Conservation (phyloP, 164 flowering plant species). For the Aristolochia contorta region DNA sequence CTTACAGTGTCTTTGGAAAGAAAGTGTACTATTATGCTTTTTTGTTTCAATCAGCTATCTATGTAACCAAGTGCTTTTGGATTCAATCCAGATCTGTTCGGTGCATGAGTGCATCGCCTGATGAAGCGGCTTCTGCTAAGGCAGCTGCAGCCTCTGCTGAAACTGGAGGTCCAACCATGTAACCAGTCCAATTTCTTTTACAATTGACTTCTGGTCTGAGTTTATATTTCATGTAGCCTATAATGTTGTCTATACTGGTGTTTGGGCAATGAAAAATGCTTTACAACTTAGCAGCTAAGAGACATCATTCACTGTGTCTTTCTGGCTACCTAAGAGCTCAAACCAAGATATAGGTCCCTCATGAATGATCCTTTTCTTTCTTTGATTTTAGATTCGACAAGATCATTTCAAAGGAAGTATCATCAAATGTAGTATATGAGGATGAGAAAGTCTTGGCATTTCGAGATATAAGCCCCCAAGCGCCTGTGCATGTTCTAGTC, state of each 20-base stretch:
- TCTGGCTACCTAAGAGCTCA: too few relatives aligned
- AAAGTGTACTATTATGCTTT: background rate
- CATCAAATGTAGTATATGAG: slow-evolving; percentile 77
- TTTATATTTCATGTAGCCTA: background rate
- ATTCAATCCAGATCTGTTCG: slow-evolving; percentile 27
- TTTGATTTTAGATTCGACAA: slow-evolving; percentile 70
- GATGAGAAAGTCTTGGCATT: slow-evolving; percentile 89
- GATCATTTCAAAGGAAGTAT: slow-evolving; percentile 87
- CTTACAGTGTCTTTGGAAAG: too few relatives aligned
- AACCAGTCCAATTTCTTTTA: slow-evolving; percentile 2
- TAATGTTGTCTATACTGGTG: background rate
- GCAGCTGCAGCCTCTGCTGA: slow-evolving; percentile 58
- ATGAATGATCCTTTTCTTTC: background rate
- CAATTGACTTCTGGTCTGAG: slow-evolving; percentile 1
- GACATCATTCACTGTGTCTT: background rate
- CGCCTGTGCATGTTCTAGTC: slow-evolving; percentile 82
- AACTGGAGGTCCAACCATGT: slow-evolving; percentile 83
- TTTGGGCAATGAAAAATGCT: background rate
- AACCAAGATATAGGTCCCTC: too few relatives aligned
- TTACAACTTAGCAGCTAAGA: background rate
- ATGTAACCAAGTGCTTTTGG: background rate
- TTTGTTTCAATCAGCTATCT: background rate
- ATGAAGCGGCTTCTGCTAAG: slow-evolving; percentile 72
- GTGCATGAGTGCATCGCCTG: slow-evolving; percentile 32
- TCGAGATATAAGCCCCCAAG: slow-evolving; percentile 82